Percentiles rank a stretch among this genome's conserved stretches.
phyloP scores from a whole-genome alignment of 805 yeast genomes.

The Wickerhamomyces canadensis region DNA sequence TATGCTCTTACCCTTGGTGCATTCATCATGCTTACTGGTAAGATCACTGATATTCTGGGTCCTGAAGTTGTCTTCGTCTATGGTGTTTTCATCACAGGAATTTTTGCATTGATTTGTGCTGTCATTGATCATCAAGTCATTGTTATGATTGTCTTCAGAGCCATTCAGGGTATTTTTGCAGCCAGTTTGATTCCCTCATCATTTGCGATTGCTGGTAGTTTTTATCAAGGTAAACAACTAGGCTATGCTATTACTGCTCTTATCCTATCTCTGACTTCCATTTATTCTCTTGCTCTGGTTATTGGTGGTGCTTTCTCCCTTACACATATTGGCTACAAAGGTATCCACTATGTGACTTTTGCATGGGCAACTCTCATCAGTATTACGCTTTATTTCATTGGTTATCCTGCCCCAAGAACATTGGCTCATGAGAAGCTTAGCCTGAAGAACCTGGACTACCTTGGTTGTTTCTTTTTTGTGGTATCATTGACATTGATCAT shows the following conservation, averaged over 20 bases:
- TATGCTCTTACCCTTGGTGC: too few species aligned
- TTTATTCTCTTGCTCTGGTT: constrained; percentile 34
- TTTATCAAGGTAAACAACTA: too few species aligned
- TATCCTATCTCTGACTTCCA: constrained; percentile 23
- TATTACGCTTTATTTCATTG: constrained; percentile 23
- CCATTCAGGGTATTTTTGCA: constrained; percentile 15
- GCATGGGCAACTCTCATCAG: constrained; percentile 23
- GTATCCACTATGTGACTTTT: constrained; percentile 33
- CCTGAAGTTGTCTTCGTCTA: too few species aligned
- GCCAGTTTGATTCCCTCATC: too few species aligned
- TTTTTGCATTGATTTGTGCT: too few species aligned
- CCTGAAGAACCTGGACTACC: constrained; percentile 29
- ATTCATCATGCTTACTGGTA: too few species aligned
- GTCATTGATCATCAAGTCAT: too few species aligned
- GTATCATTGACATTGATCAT: constrained; percentile 32
- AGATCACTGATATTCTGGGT: too few species aligned
- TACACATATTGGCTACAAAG: constrained; percentile 34
- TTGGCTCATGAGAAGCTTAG: constrained; percentile 14
- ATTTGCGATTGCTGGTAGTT: too few species aligned
- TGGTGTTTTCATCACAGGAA: too few species aligned
- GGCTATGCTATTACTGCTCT: too few species aligned
- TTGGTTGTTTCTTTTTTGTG: constrained; percentile 29
- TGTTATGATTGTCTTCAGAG: too few species aligned
- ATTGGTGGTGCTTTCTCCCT: constrained; percentile 40
- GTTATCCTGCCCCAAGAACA: constrained; percentile 25